Conservation (phyloP, 148 eudicot genomes). For the Cornus controversa region DNA sequence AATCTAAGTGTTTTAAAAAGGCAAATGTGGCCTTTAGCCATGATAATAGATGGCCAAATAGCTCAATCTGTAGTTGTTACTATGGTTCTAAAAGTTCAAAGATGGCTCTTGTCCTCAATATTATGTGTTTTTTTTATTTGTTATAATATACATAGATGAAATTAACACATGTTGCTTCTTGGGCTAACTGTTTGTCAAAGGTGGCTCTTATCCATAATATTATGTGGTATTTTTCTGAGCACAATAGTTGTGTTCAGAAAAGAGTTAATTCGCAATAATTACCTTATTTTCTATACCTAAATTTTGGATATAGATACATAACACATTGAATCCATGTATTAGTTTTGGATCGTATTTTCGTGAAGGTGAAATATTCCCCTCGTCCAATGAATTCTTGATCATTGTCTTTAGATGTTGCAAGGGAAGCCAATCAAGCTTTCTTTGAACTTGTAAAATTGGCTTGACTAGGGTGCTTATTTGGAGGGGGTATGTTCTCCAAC, state of each 20-base stretch:
- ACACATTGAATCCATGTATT: not conserved
- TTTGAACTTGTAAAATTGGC: not conserved
- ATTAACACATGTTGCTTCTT: not conserved
- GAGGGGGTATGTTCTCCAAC: not conserved
- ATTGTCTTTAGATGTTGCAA: not conserved
- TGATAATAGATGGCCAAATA: not conserved
- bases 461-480: too few species aligned
- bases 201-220: too few species aligned
- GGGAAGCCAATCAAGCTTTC: not conserved
- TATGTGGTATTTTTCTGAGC: too few species aligned
- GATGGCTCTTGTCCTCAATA: not conserved
- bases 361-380: not conserved
- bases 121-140: too few species aligned
- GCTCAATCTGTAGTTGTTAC: not conserved
- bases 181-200: not conserved
- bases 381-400: not conserved
- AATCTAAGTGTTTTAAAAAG: not conserved
- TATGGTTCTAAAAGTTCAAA: not conserved
- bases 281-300: too few species aligned
- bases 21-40: not conserved
- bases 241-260: too few species aligned
- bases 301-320: too few species aligned
- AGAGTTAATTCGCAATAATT: too few species aligned
- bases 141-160: not conserved
- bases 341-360: not conserved